Base-by-base conservation (phyloP, 305 asterid species). In the Fraxinus sp. region DNA sequence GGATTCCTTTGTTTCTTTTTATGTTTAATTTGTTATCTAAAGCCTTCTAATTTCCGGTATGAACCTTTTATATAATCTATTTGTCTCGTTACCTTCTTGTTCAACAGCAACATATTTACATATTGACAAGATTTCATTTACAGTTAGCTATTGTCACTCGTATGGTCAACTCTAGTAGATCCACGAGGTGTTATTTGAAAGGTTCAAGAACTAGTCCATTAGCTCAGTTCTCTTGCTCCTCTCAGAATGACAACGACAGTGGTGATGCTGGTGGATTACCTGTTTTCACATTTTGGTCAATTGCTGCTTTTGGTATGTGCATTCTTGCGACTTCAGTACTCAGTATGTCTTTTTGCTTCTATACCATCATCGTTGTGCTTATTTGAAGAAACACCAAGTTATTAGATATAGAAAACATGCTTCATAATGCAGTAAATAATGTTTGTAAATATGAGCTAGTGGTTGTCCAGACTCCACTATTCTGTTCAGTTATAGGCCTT, bases 241-340 rank as follows among this genome's bases (percentile, higher is more conserved):
- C 90, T 14, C 89, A 87, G 78, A 84, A 66, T 72, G 84, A 82
- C 86, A 83, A 84, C 83, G 95, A 94, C 84, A 81, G 83, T 18
- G 97, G 97, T 55, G 96, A 92, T 86, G 92, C 89, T 83, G 94
- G 92, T 30, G 96, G 97, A 82, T 82, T 91, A 74, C 92, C 95
- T 74, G 97, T 93, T 83, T 96, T 92, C 88, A 78, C 86, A 24
- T 90, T 90, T 87, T 88, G 62, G 84, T 87, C 99, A 46, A 82
- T 94, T 86, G 84, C 94, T 81, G 82, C 85, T 46, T 94, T 92
- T 79, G 98, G 97, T 94, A 89, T 32, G 93, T 85, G 57, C 41
- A 39, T 26, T 62, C n/a, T 79, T 30, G 20, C 46, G 70, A 68
- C 64, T 73, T 82, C 73, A 35, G 77, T 64, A 72, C 70, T 66